Evolutionary conservation across 805 yeast genomes (phyloP).

Genomic region (Nakazawaea ernobii): DNA sequence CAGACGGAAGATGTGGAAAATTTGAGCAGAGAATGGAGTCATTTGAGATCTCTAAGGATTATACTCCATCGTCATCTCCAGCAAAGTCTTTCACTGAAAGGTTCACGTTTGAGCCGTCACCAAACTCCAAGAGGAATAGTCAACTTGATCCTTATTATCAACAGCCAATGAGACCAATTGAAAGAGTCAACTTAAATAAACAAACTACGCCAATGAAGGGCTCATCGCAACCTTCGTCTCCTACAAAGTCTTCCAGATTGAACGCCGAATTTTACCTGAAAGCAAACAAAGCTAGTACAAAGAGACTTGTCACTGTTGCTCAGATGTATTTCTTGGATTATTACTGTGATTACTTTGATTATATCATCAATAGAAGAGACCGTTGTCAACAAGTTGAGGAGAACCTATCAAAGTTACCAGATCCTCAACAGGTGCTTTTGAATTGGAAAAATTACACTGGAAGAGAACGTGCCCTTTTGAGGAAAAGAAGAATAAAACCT

Average conservation of each 20-base stretch:
- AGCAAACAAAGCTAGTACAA: slow-evolving; percentile 70
- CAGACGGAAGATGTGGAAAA: slow-evolving; percentile 10
- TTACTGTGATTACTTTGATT: slow-evolving; percentile 93
- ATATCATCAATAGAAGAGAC: slow-evolving; percentile 80
- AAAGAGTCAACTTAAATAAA: slow-evolving; percentile 33
- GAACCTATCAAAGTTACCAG: slow-evolving; percentile 32
- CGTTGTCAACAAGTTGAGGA: slow-evolving; percentile 67
- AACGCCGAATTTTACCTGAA: slow-evolving; percentile 44
- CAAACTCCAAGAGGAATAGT: slow-evolving; percentile 10
- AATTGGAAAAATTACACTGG: slow-evolving; percentile 73
- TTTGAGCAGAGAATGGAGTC: slow-evolving; percentile 11
- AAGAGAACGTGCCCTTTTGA: slow-evolving; percentile 74
- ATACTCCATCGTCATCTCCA: slow-evolving; percentile 9
- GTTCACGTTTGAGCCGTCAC: slow-evolving; percentile 18
- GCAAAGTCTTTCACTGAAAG: slow-evolving; percentile 10
- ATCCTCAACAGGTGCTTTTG: slow-evolving; percentile 32
- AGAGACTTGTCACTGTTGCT: slow-evolving; percentile 82
- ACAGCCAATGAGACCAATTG: slow-evolving; percentile 17
- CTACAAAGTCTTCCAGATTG: slow-evolving; percentile 19
- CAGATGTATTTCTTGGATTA: slow-evolving; percentile 92
- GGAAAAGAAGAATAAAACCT: slow-evolving; percentile 88
- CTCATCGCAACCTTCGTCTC: slow-evolving; percentile 19
- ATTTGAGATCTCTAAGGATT: slow-evolving; percentile 5
- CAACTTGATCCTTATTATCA: slow-evolving; percentile 14
- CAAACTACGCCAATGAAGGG: slow-evolving; percentile 30